Base-by-base conservation (phyloP, 2,329 filamentous ascomycete genomes). In the Chrysosporium queenslandicum region DNA sequence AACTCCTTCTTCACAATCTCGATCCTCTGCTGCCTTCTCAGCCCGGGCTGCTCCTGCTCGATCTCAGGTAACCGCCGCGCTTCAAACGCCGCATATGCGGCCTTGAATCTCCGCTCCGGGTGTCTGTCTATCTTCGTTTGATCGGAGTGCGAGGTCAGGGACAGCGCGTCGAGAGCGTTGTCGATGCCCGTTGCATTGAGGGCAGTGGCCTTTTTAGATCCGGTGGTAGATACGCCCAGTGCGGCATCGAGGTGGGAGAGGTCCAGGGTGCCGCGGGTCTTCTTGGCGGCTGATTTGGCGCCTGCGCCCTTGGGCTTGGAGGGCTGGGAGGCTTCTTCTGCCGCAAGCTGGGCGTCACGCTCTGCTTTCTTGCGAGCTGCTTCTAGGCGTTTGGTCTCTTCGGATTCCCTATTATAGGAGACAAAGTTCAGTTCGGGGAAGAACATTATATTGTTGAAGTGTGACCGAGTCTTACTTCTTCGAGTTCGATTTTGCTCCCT, bases 391-490 rank as follows among this genome's bases (percentile, higher is more conserved):
- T 91, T 94, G 46, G 82, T 83, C 46, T 85, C 86, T 50, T 90
- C 88, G 32, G 85, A 84, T 61, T 94, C 88, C 66, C 90, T 95
- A n/a, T n/a, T n/a, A 60, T 58, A 47, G 21, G n/a, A 23, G 14
- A 37, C 3, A 18, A n/a, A 37, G 25, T 21, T 37, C 12, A 43
- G 11, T 23, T 39, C n/a, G n/a, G n/a, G n/a, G n/a, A n/a, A n/a
- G n/a, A n/a, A n/a, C n/a, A n/a, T n/a, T n/a, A n/a, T n/a, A n/a
- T n/a, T n/a, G n/a, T n/a, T n/a, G n/a, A n/a, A n/a, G n/a, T n/a
- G n/a, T n/a, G n/a, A n/a, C n/a, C n/a, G n/a, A n/a, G n/a, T 16
- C 81, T 69, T 72, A 95, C 89, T 94, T 94, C 74, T 95, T 98
- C 39, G 83, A 75, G 62, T 74, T 87, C 60, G 78, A 85, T 75